Percentiles rank a stretch among this genome's conserved stretches.
Conservation (phyloP, 163 green algal genomes). For the Coccomyxa subellipsoidea region DNA sequence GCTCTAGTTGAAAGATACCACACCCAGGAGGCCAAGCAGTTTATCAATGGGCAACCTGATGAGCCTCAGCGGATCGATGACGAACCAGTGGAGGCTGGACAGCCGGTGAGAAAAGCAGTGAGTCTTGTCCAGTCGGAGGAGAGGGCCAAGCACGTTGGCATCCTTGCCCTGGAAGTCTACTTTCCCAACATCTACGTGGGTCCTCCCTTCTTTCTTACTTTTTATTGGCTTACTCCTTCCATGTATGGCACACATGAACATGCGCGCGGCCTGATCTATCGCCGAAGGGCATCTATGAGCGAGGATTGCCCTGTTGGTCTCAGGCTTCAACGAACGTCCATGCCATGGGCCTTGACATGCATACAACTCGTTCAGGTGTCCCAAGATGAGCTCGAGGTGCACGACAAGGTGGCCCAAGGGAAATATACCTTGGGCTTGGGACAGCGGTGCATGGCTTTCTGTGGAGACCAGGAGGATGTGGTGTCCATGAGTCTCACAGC, state of each 20-base stretch:
- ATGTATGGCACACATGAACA: too few species aligned
- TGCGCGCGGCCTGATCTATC: too few species aligned
- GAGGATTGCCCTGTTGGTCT: too few species aligned
- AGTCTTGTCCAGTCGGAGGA: slow-evolving; percentile 1
- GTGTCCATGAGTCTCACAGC: slow-evolving; percentile 77
- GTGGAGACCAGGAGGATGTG: slow-evolving; percentile 72
- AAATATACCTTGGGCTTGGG: slow-evolving; percentile 89
- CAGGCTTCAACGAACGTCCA: too few species aligned
- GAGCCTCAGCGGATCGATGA: neutral
- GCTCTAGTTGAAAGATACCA: neutral
- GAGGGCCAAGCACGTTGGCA: slow-evolving; percentile 56
- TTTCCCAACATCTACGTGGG: slow-evolving; percentile 54
- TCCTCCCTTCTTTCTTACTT: too few species aligned
- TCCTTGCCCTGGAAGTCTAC: slow-evolving; percentile 79
- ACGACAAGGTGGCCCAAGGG: slow-evolving; percentile 62
- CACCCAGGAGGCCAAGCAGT: neutral
- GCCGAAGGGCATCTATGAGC: too few species aligned
- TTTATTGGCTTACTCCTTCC: too few species aligned
- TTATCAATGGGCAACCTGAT: neutral
- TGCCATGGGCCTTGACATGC: too few species aligned
- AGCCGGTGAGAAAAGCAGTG: neutral
- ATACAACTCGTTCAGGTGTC: slow-evolving; percentile 25
- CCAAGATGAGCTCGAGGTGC: slow-evolving; percentile 70
- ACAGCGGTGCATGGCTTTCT: slow-evolving; percentile 71
- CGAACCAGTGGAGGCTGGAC: neutral